phyloP scores from a whole-genome alignment of 2,329 filamentous ascomycete genomes.

The Talaromyces sp. region DNA sequence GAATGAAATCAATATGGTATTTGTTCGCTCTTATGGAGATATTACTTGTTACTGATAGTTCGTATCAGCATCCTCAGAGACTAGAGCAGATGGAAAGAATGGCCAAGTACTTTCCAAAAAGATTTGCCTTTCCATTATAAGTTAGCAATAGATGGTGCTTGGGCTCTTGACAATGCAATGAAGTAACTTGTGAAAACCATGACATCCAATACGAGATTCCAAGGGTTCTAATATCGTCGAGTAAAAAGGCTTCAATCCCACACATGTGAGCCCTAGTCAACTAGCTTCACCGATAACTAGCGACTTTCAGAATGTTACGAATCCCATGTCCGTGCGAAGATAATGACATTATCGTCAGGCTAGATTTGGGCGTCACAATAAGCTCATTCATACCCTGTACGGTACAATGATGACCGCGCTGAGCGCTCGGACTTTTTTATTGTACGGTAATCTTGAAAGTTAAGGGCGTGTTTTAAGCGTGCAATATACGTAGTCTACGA shows the following conservation, averaged over 20 bases:
- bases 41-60: background rate
- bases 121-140: constrained; percentile 1
- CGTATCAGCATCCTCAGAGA: background rate
- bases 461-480: background rate
- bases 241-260: background rate
- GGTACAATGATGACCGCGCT: background rate
- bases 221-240: background rate
- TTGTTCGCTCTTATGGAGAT: background rate
- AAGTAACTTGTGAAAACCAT: background rate
- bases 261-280: background rate
- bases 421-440: background rate
- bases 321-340: background rate
- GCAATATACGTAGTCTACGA: background rate
- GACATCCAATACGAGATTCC: background rate
- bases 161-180: background rate
- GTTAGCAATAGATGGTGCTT: background rate
- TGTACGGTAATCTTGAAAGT: background rate
- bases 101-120: constrained; percentile 8
- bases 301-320: background rate
- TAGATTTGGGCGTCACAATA: background rate
- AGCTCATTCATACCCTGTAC: background rate
- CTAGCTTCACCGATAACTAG: background rate
- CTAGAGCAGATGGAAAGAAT: constrained; percentile 4
- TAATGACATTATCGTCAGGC: background rate
- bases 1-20: background rate